Percentiles rank a stretch among this genome's conserved stretches.
Conservation (phyloP, 108 stramenopile genomes). For the Cyclotella choctawhatcheeana region DNA sequence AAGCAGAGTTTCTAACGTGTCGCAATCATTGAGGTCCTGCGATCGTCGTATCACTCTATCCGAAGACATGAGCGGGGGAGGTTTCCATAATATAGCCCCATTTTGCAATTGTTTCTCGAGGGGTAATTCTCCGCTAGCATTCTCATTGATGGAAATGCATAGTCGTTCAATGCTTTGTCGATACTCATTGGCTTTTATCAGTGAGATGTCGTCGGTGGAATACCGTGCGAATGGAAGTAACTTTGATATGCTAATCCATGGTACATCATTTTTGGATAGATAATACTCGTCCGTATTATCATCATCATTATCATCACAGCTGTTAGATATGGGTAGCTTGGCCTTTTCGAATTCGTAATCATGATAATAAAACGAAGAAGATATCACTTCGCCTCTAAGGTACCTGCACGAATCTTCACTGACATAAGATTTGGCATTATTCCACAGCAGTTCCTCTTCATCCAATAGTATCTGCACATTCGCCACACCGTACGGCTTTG, state of each 20-base stretch:
- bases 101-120: slow-evolving; percentile 59
- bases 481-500: slow-evolving; percentile 66
- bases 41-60: slow-evolving; percentile 14
- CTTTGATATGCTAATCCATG: slow-evolving; percentile 52
- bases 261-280: slow-evolving; percentile 54
- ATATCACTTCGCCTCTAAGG: slow-evolving; percentile 49
- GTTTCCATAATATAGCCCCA: slow-evolving; percentile 51
- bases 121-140: slow-evolving; percentile 22
- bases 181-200: slow-evolving; percentile 34
- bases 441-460: slow-evolving; percentile 58
- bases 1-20: slow-evolving; percentile 62
- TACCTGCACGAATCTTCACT: slow-evolving; percentile 33
- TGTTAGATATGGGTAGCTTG: slow-evolving; percentile 47
- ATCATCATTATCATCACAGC: background rate
- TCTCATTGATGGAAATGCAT: background rate
- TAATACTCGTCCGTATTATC: slow-evolving; percentile 29
- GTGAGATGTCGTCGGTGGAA: slow-evolving; percentile 42
- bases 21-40: slow-evolving; percentile 35
- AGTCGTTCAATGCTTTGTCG: background rate
- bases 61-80: slow-evolving; percentile 12
- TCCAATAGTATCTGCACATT: slow-evolving; percentile 76
- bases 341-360: slow-evolving; percentile 72
- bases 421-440: background rate
- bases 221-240: slow-evolving; percentile 69
- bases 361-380: slow-evolving; percentile 67